Base-by-base conservation (phyloP, 2,329 filamentous ascomycete species). In the Alternaria dauci region DNA sequence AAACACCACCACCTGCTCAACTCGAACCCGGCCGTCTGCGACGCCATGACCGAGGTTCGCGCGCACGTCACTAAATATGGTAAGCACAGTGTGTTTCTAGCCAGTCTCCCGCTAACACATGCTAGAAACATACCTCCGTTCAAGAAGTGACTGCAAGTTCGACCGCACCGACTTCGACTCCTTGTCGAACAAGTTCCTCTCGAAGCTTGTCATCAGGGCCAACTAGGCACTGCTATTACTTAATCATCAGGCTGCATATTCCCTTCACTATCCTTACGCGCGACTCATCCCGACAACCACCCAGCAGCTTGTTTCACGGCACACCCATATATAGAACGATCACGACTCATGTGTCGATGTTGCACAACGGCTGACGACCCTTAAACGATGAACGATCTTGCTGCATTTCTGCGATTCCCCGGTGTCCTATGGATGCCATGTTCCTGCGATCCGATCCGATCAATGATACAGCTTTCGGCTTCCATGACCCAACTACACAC, bases 111-210 rank as follows among this genome's bases (percentile, higher is more conserved):
- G 66, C 84, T 88, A 79, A 88, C 68, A 18, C 65, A 38, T 26
- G 63, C 43, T 82, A 97, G 94, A 97, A 82, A 84, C 87, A 56
- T 98, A 97, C 80, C 87, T 98, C 63, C 89, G 92, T 74, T 88
- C 88, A 62, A 91, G 94, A 70, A 86, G 88, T 69, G 89, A 90
- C 59, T 88, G 91, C 73, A 92, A 90, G 80, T 98, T 97, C 79
- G 91, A 97, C 82, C 89, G 92, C 71, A 88, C 90, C 72, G 92
- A 98, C 83, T 98, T 97, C 77, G 94, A 98, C 83, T 95, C 90
- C 62, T 82, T 98, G 76, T 96, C 94, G 54, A 97, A 97, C 85
- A 98, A 97, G 84, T 97, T 98, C 84, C 83, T 97, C 70, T 96
- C 94, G 38, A 96, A 96, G 82, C 88, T 98, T 75, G 94, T 97